A percentile compares a stretch with the other conserved stretches of the same genome.
These are phyloP conservation scores for Kurtzmaniella quercitrusa DNA, from an alignment of 1,139 yeast genomes.

Conservation along the genomic window DNA sequence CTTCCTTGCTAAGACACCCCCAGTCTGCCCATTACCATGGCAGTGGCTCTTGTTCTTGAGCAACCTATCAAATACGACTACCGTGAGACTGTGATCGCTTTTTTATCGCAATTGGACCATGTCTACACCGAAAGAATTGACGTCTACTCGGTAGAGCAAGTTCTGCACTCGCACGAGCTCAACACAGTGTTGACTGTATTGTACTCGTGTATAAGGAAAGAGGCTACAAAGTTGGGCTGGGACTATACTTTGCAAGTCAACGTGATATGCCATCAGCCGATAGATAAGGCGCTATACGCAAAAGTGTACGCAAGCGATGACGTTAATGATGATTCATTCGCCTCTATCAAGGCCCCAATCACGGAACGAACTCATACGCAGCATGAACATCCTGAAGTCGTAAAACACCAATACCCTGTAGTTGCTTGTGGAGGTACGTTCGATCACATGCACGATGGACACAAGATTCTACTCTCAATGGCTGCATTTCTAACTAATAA, in stretches of 20 bases:
- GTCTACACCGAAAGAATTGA: constrained; percentile 15
- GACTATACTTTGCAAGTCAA: constrained; percentile 28
- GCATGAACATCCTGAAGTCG: neutral
- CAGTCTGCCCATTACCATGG: neutral
- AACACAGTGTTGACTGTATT: constrained; percentile 23
- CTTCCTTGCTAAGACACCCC: too few relatives aligned
- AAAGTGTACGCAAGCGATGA: neutral
- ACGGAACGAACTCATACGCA: neutral
- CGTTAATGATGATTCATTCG: neutral
- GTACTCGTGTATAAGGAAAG: constrained; percentile 22
- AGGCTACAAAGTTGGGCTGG: constrained; percentile 17
- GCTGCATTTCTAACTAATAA: constrained; percentile 57
- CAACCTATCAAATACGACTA: constrained; percentile 25
- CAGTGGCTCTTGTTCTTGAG: constrained; percentile 16
- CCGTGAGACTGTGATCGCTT: constrained; percentile 14
- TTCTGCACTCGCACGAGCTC: constrained; percentile 19
- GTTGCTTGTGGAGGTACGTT: constrained; percentile 92
- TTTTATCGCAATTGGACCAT: constrained; percentile 11
- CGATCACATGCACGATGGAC: constrained; percentile 96
- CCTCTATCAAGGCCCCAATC: neutral
- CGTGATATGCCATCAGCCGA: constrained; percentile 22
- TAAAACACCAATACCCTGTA: constrained; percentile 3
- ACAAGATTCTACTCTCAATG: constrained; percentile 74
- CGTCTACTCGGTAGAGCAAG: constrained; percentile 17
- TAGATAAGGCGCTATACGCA: neutral